Base-by-base conservation (phyloP, 495 filamentous ascomycete genomes). In the Penicillium fimorum region DNA sequence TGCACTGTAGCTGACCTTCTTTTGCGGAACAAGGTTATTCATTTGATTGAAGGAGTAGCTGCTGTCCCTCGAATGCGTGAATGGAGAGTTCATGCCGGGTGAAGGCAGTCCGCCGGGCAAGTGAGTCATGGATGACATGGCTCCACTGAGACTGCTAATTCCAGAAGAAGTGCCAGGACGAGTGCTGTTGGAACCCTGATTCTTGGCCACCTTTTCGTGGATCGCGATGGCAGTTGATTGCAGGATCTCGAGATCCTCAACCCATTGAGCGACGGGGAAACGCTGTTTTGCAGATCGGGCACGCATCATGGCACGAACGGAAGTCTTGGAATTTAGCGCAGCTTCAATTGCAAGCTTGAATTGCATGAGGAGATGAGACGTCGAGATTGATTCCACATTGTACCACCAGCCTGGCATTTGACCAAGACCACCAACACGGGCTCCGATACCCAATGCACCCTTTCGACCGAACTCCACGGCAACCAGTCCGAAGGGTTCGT, bases 401-500 rank as follows among this genome's bases (percentile, higher is more conserved):
- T 89, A 68, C 87, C 86, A 75, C 86, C 77, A 89, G 44, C 88
- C 87, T 8, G 88, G 88, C 86, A 90, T 90, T 58, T 88, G 84
- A 18, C 88, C 88, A 32, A 91, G 73, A 46, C 88, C 87, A 61
- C 79, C 79, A 29, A 82, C 79, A 55, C 79, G 70, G 10, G 86
- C 84, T 30, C 88, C 88, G 55, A 91, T 85, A 64, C 88, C 87
- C 11, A 91, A 73, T 2, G 88, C 88, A 44, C 88, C 88, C 69
- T 90, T 90, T 32, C 88, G 79, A 38, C 88, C 88, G 57, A 90
- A 91, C 62, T 91, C 88, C 45, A 91, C 88, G 18, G 88, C 88
- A 11, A 91, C 88, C 32, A 91, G 70, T 20, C 88, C 88, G 60
- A 91, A 91, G 0, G 88, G 88, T 70, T 91, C 88, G 57, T 91